A percentile compares a stretch with the other conserved stretches of the same genome.
These are phyloP conservation scores for Fusarium duplospermum DNA, from an alignment of 2,329 filamentous ascomycete species.

Conservation along the genomic window DNA sequence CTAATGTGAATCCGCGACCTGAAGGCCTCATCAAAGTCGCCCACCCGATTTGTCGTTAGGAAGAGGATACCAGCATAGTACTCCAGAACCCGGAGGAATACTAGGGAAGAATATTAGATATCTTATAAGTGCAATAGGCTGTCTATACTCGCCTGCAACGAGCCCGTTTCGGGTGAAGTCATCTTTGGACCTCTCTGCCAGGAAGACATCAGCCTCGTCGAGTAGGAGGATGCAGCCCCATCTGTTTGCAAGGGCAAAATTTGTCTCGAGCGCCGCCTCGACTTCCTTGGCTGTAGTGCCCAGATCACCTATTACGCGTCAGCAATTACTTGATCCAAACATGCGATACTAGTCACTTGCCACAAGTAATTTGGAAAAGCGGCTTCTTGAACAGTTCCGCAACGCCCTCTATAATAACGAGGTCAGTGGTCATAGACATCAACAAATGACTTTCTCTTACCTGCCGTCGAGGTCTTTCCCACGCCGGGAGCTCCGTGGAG, in stretches of 20 bases:
- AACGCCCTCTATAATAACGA: no score
- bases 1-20: neutral
- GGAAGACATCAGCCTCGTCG: conserved; percentile 20
- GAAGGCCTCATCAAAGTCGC: neutral
- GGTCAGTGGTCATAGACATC: no score
- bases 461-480: no score
- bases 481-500: no score
- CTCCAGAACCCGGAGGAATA: neutral
- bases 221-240: conserved; percentile 22
- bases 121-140: rapidly evolving
- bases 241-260: conserved; percentile 11
- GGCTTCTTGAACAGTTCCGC: no score
- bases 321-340: no score
- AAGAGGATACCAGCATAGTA: neutral
- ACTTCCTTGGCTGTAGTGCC: neutral
- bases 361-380: no score
- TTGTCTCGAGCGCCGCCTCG: neutral
- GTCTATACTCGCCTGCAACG: conserved; percentile 8
- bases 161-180: conserved; percentile 17
- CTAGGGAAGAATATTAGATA: neutral
- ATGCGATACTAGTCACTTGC: no score
- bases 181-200: neutral
- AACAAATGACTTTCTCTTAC: no score
- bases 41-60: neutral
- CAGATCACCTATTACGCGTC: no score